These are phyloP conservation scores for Calonectria pseudoturangicola DNA, from an alignment of 2,329 filamentous ascomycete species.

Conservation along the genomic window DNA sequence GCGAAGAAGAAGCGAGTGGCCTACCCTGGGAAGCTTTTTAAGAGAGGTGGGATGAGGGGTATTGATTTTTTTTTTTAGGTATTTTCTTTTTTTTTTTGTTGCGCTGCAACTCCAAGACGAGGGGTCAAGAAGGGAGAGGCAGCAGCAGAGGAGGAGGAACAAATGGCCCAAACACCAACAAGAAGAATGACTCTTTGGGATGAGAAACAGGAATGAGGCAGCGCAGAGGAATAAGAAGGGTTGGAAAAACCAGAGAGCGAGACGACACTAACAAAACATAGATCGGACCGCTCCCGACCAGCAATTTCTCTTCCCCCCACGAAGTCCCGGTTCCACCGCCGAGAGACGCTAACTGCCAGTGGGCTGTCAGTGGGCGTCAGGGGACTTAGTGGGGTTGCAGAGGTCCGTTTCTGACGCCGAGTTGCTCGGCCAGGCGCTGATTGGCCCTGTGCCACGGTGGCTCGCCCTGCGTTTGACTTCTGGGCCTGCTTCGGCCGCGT, in stretches of 20 bases:
- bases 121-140: slow-evolving; percentile 52
- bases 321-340: slow-evolving; percentile 36
- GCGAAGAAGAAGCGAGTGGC: slow-evolving; percentile 25
- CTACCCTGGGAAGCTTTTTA: slow-evolving; percentile 30
- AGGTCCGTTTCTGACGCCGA: slow-evolving; percentile 53
- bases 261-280: slow-evolving; percentile 24
- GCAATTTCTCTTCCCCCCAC: slow-evolving; percentile 44
- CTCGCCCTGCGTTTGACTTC: slow-evolving; percentile 26
- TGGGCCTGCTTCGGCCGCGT: slow-evolving; percentile 3
- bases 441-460: slow-evolving; percentile 41
- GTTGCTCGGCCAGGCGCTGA: slow-evolving; percentile 36
- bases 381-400: slow-evolving; percentile 27
- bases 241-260: slow-evolving; percentile 27
- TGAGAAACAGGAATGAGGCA: slow-evolving; percentile 2
- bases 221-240: slow-evolving; percentile 35
- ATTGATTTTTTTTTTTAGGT: slow-evolving; percentile 30
- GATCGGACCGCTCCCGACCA: slow-evolving; percentile 34
- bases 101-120: slow-evolving; percentile 42
- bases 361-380: slow-evolving; percentile 25
- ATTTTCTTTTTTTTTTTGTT: slow-evolving; percentile 34
- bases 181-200: slow-evolving; percentile 31
- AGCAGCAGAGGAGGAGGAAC: slow-evolving; percentile 48
- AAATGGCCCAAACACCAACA: slow-evolving; percentile 29
- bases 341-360: slow-evolving; percentile 29
- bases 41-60: slow-evolving; percentile 39